Evolutionary conservation across 75 land plant genomes (phyloP).

Genomic region (Azolla pinnata): DNA sequence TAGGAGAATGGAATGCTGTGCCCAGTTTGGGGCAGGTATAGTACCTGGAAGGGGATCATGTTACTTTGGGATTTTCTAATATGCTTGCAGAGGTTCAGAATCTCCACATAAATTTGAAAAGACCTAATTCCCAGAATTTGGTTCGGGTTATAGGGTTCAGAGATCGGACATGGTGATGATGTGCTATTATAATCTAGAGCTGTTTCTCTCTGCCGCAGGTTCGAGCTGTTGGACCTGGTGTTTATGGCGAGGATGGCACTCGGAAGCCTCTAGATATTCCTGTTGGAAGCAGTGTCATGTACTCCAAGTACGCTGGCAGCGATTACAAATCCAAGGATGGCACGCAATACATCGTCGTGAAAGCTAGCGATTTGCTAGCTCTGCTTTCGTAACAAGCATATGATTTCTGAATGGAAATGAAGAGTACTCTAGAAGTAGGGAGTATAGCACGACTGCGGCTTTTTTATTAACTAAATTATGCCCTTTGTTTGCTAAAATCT

Average conservation of each 20-base stretch:
- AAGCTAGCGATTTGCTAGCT: conserved; percentile 44
- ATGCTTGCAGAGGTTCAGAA: no score
- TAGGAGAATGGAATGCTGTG: no score
- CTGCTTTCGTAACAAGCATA: conserved; percentile 23
- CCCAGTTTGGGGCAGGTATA: no score
- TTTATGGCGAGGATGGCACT: conserved; percentile 59
- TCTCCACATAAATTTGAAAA: no score
- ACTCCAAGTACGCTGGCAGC: conserved; percentile 66
- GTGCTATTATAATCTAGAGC: no score
- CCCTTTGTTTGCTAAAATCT: no score
- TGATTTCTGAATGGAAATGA: not conserved
- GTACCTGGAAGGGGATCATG: no score
- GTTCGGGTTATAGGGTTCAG: no score
- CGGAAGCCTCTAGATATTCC: conserved; percentile 40
- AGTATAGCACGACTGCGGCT: not conserved
- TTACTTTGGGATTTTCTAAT: no score
- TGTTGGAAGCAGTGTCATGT: conserved; percentile 67
- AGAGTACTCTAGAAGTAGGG: not conserved
- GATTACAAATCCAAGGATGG: conserved; percentile 54
- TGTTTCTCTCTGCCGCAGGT: no score
- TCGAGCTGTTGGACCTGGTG: conserved; percentile 71
- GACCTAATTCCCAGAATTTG: no score
- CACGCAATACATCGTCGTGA: conserved; percentile 28
- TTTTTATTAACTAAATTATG: not conserved
- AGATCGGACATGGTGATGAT: no score